Evolutionary conservation across 2,329 filamentous ascomycete genomes (phyloP), one percentile per base, ranked within the genome.

Genomic region (Aspergillus brunneoviolaceus): DNA sequence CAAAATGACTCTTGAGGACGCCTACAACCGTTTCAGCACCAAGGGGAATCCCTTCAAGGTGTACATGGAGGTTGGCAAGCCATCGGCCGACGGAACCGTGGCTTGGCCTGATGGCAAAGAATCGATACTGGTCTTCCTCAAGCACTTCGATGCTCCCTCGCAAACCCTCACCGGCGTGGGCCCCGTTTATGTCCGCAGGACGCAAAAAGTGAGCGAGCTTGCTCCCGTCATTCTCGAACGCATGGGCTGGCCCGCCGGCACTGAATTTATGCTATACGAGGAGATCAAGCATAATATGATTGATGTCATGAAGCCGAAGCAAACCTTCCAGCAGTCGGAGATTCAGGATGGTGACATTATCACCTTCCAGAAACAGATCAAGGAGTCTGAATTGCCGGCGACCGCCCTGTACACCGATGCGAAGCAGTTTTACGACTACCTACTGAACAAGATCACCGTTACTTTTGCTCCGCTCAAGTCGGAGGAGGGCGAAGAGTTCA

Each of bases 271-370:
- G 68, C 84, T 99, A 23, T 98, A 88, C 79, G 95, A 99, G 83
- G 95, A 99, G 80, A 98, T 99, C 78, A 99, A 98, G 78, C 92
- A 93, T 55, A 91, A 87, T 61, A 98, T 98, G 93, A 96, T 99
- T 66, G 96, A 99, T 72, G 84, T 86, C 6, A 89, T 99, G 81
- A 98, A 97, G 77, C 85, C 89, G 0, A 98, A 96, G 79, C 87
- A 92, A 71, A 92, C 92, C 0, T 83, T 99, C 61, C 90, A 92
- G 66, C 88, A 91, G 61, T 95, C 95, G 1, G 96, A 99, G 74
- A 89, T 99, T 25, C 94, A 98, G 73, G 94, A 99, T 69, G 95
- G 95, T 52, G 95, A 99, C 72, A 96, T 99, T 67, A 87, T 99
- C 59, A 96, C 93, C 72, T 97, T 98, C 78, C 95, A 99, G 74